A percentile compares a stretch with the other conserved stretches of the same genome.
Evolutionary conservation across 2,329 filamentous ascomycete genomes (phyloP).

Genomic region (Neofusicoccum kwambonambiense): DNA sequence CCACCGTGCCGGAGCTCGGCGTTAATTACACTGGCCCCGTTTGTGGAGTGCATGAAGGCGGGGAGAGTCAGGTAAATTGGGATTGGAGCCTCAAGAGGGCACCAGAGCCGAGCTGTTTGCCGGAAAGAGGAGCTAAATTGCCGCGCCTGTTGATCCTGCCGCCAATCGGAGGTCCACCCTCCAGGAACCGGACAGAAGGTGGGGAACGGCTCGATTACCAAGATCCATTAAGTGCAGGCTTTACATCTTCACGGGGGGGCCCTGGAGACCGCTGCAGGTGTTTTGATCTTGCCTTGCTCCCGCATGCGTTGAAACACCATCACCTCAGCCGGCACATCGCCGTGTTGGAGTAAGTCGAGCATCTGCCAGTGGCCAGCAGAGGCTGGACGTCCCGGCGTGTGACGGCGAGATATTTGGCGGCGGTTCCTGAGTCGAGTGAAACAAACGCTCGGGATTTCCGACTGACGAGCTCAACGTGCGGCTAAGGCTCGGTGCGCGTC

Average conservation of each 20-base stretch:
- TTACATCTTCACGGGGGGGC: neutral
- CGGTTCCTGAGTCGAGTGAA: neutral
- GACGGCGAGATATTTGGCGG: too few species aligned
- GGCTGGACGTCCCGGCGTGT: too few species aligned
- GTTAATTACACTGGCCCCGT: neutral
- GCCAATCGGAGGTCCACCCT: neutral
- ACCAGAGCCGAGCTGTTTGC: neutral
- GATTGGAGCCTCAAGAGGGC: conserved; percentile 2
- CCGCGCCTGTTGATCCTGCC: neutral
- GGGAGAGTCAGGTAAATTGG: conserved; percentile 13
- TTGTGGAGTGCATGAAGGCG: conserved; percentile 11
- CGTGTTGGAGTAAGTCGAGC: too few species aligned
- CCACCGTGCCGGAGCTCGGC: neutral
- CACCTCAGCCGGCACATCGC: too few species aligned
- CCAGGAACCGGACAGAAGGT: neutral
- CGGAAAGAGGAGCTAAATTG: neutral
- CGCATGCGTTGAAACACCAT: neutral
- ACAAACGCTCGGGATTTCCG: neutral
- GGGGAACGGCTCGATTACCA: neutral
- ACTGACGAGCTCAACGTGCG: neutral
- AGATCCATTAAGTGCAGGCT: neutral
- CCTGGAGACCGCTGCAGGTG: neutral
- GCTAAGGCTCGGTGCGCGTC: neutral
- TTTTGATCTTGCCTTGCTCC: neutral
- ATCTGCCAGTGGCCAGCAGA: too few species aligned